Evolutionary conservation across 129 eudicot species (phyloP).

Genomic region (Helianthus annuus): HanXRQr2.0-SUNRISE NC_035434.2:168736141-168736640

Average conservation of each 20-base stretch:
- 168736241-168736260: slow-evolving; percentile 47
- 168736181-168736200: not conserved
- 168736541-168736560: slow-evolving; percentile 18
- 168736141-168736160: not conserved
- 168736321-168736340: slow-evolving; percentile 29
- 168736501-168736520: slow-evolving; percentile 30
- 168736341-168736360: slow-evolving; percentile 29
- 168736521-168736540: slow-evolving; percentile 25
- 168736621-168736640: not conserved
- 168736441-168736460: slow-evolving; percentile 36
- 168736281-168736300: slow-evolving; percentile 37
- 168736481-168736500: slow-evolving; percentile 21
- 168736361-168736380: slow-evolving; percentile 58
- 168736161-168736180: slow-evolving; percentile 1
- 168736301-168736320: slow-evolving; percentile 31
- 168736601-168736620: slow-evolving; percentile 9
- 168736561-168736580: slow-evolving; percentile 20
- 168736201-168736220: slow-evolving; percentile 3
- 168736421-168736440: not conserved
- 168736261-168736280: slow-evolving; percentile 56
- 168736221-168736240: slow-evolving; percentile 27
- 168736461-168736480: slow-evolving; percentile 10
- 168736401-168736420: slow-evolving; percentile 79
- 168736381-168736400: slow-evolving; percentile 72
- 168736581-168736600: slow-evolving; percentile 22